Evolutionary conservation across 1,284 basidiomycete genomes (phyloP).

Genomic region (Rhodofomes roseus): DNA sequence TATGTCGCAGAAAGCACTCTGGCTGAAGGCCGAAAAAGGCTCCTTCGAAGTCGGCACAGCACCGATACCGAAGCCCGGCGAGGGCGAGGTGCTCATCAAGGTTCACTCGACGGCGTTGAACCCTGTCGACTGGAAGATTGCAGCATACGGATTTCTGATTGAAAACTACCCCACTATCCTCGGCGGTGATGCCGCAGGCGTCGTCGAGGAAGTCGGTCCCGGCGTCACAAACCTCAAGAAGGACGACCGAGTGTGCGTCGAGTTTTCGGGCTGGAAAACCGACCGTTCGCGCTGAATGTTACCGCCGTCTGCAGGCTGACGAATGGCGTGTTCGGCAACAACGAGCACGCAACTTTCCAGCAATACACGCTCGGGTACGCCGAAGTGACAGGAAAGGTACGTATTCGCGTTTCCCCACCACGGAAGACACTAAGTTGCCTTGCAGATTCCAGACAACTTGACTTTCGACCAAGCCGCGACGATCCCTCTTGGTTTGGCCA

Average conservation of each 20-base stretch:
- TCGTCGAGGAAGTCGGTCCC: too few species aligned
- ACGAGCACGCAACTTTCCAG: background rate
- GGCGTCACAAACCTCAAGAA: conserved; percentile 5
- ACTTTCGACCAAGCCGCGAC: conserved; percentile 8
- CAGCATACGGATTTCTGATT: conserved; percentile 20
- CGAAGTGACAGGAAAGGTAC: background rate
- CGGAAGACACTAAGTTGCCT: background rate
- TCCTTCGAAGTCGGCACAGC: conserved; percentile 15
- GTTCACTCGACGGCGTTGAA: too few species aligned
- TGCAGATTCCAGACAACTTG: conserved; percentile 2
- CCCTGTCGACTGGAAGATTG: conserved; percentile 46
- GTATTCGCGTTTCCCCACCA: too few species aligned
- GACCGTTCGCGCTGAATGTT: too few species aligned
- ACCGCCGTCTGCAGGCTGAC: background rate
- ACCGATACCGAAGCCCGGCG: too few species aligned
- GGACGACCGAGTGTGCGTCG: conserved; percentile 18
- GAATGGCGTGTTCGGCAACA: background rate
- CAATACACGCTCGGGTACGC: background rate
- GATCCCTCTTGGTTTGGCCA: conserved; percentile 10
- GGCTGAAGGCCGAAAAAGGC: conserved; percentile 15
- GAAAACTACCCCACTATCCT: conserved; percentile 23
- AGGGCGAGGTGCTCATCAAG: too few species aligned
- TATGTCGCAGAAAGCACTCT: conserved; percentile 14
- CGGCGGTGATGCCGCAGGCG: too few species aligned
- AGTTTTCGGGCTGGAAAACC: background rate